These are phyloP conservation scores for Gryganskiella cystojenkinii DNA, from an alignment of 192 early-diverging fungal genomes.

Conservation along the genomic window DNA sequence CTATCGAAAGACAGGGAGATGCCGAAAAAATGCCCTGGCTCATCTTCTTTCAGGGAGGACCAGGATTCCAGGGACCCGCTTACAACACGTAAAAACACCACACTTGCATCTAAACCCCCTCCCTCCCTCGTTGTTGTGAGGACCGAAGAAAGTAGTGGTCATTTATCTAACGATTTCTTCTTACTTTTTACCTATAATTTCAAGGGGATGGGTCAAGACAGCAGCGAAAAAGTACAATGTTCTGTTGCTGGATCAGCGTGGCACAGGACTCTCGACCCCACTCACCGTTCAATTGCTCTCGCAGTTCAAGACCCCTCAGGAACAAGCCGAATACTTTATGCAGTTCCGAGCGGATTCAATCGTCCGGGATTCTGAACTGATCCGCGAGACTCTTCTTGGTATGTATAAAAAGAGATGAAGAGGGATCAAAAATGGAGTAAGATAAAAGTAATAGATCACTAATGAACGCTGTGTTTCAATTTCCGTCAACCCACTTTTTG, in stretches of 20 bases:
- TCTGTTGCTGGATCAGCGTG: slow-evolving; percentile 75
- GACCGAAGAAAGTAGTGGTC: no score
- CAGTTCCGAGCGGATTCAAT: slow-evolving; percentile 78
- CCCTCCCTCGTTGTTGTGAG: not conserved
- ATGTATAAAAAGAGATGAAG: not conserved
- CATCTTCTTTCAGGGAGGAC: slow-evolving; percentile 47
- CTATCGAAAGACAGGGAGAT: slow-evolving; percentile 33
- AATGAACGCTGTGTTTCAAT: not conserved
- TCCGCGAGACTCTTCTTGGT: slow-evolving; percentile 66
- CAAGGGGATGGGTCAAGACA: slow-evolving; percentile 47
- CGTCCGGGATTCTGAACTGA: slow-evolving; percentile 73
- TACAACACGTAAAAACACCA: slow-evolving; percentile 34
- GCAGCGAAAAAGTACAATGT: slow-evolving; percentile 72
- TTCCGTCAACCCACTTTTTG: not conserved
- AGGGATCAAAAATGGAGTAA: not conserved
- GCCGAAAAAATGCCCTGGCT: slow-evolving; percentile 51
- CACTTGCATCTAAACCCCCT: not conserved
- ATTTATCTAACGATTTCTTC: not conserved
- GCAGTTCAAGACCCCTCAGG: slow-evolving; percentile 58
- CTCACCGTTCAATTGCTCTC: slow-evolving; percentile 63
- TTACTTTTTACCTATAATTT: not conserved
- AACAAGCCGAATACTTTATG: slow-evolving; percentile 68
- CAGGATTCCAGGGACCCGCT: slow-evolving; percentile 41
- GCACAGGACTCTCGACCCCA: slow-evolving; percentile 71
- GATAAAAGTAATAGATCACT: not conserved